Evolutionary conservation across 1,139 yeast genomes (phyloP), one percentile per base, ranked within the genome.

Genomic region (Pichia sp.): DNA sequence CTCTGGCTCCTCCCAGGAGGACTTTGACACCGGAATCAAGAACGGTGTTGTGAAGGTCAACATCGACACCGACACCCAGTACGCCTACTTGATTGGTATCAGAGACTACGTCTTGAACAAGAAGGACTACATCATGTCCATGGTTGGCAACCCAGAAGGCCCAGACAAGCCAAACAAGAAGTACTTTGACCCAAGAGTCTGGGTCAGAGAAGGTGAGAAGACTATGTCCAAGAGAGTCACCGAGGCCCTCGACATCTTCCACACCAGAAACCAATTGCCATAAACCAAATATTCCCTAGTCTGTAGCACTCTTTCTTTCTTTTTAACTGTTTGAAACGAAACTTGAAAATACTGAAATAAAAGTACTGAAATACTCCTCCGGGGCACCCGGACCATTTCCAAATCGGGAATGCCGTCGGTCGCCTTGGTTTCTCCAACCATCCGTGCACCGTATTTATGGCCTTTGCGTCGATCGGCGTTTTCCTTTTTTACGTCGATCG

Each of bases 201-300:
- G 99, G 99, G 97, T 93, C 67, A 92, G 99, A 84, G 98, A 92
- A 79, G 99, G 99, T 83, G 99, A 93, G 83, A 90, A 91, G 92
- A 91, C 98, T 74, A 93, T 93, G 98, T 68, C 84, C 65, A 78
- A 75, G 66, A 89, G 97, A 84, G 81, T 95, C 71, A 65, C 85
- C 62, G 87, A 85, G 75, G 95, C 96, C 71, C 82, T 93, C 74
- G 80, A 77, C 54, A 79, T 88, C 73, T 93, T 93, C 96, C 92
- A 85, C 81, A 79, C 95, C 69, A 78, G 80, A 27, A 52, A 52
- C 36, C 55, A 54, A 56, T 54, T 56, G 45, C n/a, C 49, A 5
- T 42, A 33, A 31, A 12, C 14, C 20, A 16, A 9, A 17, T 42
- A 20, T 42, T n/a, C 29, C n/a, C 5, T 27, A 42, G 29, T 42